Conservation (phyloP, 2,329 filamentous ascomycete genomes). For the Xylaria sp. region DNA sequence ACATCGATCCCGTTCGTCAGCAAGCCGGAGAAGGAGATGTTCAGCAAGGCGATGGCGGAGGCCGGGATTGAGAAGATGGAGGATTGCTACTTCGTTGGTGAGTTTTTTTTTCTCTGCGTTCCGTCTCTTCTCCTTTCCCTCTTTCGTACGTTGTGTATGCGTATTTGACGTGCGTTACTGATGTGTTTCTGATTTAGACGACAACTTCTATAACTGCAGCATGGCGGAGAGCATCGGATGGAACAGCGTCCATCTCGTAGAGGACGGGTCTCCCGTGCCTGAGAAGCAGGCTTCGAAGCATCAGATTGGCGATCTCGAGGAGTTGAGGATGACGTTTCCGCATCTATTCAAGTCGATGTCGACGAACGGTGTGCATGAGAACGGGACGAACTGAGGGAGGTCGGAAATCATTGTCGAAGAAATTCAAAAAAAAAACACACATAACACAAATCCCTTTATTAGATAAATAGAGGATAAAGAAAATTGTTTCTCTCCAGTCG, state of each 20-base stretch:
- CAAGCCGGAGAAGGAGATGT: slow-evolving; percentile 17
- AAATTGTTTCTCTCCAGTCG: background rate
- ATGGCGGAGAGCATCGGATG: slow-evolving; percentile 15
- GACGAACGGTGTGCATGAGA: background rate
- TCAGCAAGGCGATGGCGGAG: slow-evolving; percentile 15
- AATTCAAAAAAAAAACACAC: background rate
- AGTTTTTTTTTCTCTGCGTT: background rate
- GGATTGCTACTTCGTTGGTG: slow-evolving; percentile 16
- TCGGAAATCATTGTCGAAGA: too few relatives aligned
- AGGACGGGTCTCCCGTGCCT: slow-evolving; percentile 6
- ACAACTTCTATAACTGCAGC: slow-evolving; percentile 14
- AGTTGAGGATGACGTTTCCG: slow-evolving; percentile 10
- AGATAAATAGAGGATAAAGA: background rate
- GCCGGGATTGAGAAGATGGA: slow-evolving; percentile 14
- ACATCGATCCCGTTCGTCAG: slow-evolving; percentile 15
- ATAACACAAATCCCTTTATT: background rate
- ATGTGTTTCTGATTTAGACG: background rate
- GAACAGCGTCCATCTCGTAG: slow-evolving; percentile 16
- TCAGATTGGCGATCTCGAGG: slow-evolving; percentile 13
- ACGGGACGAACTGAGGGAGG: background rate
- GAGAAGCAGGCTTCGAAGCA: slow-evolving; percentile 8
- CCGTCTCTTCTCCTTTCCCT: background rate
- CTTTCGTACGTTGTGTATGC: background rate
- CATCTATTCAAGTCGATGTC: slow-evolving; percentile 9
- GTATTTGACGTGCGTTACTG: background rate